phyloP scores from a whole-genome alignment of 345 rosid species.

The Atalantia buxifolia region DNA sequence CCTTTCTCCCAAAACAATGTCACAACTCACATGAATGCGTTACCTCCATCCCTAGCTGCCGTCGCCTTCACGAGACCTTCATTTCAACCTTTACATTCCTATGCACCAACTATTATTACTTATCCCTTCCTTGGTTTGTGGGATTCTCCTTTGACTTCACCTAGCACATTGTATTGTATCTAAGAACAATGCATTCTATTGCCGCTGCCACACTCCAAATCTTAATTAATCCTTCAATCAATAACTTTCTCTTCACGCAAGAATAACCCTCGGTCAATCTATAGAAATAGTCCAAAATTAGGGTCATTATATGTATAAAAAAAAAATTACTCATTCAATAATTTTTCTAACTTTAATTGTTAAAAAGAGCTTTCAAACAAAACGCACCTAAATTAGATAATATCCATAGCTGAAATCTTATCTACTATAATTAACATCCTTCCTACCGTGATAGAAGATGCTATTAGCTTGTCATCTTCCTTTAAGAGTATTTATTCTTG shows the following conservation, averaged over 20 bases:
- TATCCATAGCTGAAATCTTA: too few relatives aligned
- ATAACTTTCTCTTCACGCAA: conserved; percentile 34
- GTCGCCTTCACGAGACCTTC: conserved; percentile 65
- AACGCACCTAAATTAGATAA: too few relatives aligned
- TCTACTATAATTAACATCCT: too few relatives aligned
- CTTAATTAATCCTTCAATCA: conserved; percentile 16
- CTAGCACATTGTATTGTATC: background rate
- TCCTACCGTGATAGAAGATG: too few relatives aligned
- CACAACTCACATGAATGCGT: conserved; percentile 29
- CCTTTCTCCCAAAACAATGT: background rate
- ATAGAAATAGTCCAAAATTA: too few relatives aligned
- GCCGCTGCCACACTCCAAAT: conserved; percentile 21
- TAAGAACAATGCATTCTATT: background rate
- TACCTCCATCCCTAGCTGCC: conserved; percentile 28
- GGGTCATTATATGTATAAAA: too few relatives aligned
- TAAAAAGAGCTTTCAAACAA: too few relatives aligned
- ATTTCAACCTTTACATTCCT: conserved; percentile 12
- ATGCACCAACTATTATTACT: background rate
- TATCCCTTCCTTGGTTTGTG: conserved; percentile 33
- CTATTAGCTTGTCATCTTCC: too few relatives aligned
- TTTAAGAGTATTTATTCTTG: too few relatives aligned
- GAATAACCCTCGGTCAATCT: background rate
- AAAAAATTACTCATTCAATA: too few relatives aligned
- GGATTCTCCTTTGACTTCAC: conserved; percentile 34
- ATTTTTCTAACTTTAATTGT: too few relatives aligned